Conservation (phyloP, 495 filamentous ascomycete genomes). For the Penicillium waksmanii region DNA sequence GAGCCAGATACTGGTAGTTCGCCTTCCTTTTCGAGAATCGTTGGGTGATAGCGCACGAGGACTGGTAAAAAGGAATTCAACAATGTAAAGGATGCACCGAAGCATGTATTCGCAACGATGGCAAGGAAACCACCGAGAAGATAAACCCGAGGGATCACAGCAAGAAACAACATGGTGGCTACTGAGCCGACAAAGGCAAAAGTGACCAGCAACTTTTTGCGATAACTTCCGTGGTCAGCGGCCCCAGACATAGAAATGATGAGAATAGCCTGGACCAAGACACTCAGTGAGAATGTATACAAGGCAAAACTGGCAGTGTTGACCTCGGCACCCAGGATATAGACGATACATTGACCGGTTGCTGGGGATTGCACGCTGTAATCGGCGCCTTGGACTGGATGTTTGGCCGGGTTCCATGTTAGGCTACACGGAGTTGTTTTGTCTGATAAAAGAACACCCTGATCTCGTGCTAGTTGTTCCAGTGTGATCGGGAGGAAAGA, state of each 20-base stretch:
- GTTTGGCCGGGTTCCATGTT: constrained; percentile 42
- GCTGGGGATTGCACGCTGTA: constrained; percentile 35
- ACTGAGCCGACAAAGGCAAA: constrained; percentile 84
- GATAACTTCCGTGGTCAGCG: constrained; percentile 91
- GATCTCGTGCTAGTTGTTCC: constrained; percentile 89
- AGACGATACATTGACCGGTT: constrained; percentile 78
- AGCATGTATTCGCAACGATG: constrained; percentile 87
- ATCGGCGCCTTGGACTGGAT: constrained; percentile 21
- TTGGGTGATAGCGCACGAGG: constrained; percentile 77
- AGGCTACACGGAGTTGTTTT: constrained; percentile 69
- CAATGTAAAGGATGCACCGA: constrained; percentile 84
- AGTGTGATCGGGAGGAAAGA: constrained; percentile 97
- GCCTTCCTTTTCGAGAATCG: constrained; percentile 25
- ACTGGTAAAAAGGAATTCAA: constrained; percentile 84
- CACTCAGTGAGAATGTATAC: constrained; percentile 95
- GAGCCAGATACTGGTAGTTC: neutral
- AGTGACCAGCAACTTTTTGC: constrained; percentile 79
- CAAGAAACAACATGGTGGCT: constrained; percentile 87
- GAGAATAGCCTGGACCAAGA: constrained; percentile 82
- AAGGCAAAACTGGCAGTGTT: constrained; percentile 98
- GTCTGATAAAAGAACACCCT: constrained; percentile 81
- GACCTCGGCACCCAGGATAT: constrained; percentile 79
- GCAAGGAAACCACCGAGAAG: constrained; percentile 80
- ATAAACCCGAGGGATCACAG: constrained; percentile 72
- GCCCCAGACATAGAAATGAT: constrained; percentile 96